phyloP scores from a whole-genome alignment of 2,329 filamentous ascomycete genomes.

The Colletotrichum eremochloae region DNA sequence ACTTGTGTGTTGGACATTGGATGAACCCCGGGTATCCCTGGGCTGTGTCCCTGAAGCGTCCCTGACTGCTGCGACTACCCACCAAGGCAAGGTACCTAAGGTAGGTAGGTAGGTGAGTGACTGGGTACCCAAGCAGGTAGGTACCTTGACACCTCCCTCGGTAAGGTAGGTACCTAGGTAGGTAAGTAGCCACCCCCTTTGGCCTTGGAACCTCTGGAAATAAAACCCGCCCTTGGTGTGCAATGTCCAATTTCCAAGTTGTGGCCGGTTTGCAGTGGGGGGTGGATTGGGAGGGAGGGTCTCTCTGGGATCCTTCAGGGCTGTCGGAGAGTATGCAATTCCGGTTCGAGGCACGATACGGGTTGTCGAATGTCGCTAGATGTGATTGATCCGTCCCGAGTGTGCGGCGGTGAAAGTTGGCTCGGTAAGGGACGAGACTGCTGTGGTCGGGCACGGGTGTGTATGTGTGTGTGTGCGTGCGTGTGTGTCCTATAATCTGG shows the following conservation, averaged over 20 bases:
- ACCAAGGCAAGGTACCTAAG: neutral
- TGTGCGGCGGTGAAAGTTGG: constrained; percentile 2
- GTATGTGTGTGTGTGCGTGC: neutral
- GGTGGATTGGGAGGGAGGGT: constrained; percentile 3
- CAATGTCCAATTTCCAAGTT: constrained; percentile 27
- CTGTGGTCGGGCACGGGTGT: neutral
- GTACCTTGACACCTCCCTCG: neutral
- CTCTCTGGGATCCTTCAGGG: neutral
- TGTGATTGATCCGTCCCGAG: neutral
- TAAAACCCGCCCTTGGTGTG: constrained; percentile 10
- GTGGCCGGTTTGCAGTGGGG: constrained; percentile 22
- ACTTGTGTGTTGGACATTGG: constrained; percentile 27
- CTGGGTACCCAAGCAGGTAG: neutral
- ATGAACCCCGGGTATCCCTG: constrained; percentile 32
- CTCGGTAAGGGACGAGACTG: neutral
- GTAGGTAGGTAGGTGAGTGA: neutral
- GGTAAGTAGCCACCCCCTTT: neutral
- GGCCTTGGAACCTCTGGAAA: constrained; percentile 13
- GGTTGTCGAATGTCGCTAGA: constrained; percentile 20
- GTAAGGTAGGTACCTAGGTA: neutral
- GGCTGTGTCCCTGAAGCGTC: too few relatives aligned
- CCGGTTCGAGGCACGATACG: constrained; percentile 34
- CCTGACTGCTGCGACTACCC: too few relatives aligned
- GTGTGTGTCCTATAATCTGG: neutral
- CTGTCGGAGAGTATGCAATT: constrained; percentile 27